Conservation (phyloP, 345 rosid species). For the Salix suchowensis region DNA sequence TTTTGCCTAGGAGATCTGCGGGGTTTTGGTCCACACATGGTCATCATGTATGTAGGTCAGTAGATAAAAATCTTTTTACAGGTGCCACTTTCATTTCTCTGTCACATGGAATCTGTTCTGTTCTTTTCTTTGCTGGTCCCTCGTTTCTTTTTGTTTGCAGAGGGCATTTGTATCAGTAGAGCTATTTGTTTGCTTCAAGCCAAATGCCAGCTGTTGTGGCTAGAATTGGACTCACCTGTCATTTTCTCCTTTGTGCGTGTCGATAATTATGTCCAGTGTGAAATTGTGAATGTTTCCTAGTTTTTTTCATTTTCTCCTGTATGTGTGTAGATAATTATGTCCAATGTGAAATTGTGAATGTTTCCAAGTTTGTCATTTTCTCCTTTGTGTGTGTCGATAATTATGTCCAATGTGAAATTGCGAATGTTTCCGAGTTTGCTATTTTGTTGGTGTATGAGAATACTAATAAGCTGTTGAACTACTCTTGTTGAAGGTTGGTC, state of each 20-base stretch:
- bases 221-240: background rate
- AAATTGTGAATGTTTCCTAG: background rate
- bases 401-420: background rate
- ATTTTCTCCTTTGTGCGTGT: background rate
- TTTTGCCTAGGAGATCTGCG: background rate
- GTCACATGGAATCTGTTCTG: background rate
- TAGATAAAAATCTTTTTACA: background rate
- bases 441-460: slow-evolving; percentile 8
- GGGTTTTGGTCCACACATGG: background rate
- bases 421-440: background rate
- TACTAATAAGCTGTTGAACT: slow-evolving; percentile 13
- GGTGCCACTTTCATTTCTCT: background rate
- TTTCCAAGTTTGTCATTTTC: background rate
- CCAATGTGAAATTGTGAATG: background rate
- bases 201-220: background rate
- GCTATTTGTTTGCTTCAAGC: background rate
- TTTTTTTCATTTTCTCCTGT: too few species aligned
- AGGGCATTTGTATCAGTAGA: background rate
- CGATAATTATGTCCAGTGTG: background rate
- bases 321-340: background rate
- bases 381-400: too few species aligned
- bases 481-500: slow-evolving; percentile 59
- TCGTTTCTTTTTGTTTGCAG: background rate
- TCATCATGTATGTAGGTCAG: background rate
- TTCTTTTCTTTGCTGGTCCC: background rate